A percentile compares a stretch with the other conserved stretches of the same genome.
These are phyloP conservation scores for Penicillium taxi DNA, from an alignment of 495 filamentous ascomycete genomes.

Conservation along the genomic window DNA sequence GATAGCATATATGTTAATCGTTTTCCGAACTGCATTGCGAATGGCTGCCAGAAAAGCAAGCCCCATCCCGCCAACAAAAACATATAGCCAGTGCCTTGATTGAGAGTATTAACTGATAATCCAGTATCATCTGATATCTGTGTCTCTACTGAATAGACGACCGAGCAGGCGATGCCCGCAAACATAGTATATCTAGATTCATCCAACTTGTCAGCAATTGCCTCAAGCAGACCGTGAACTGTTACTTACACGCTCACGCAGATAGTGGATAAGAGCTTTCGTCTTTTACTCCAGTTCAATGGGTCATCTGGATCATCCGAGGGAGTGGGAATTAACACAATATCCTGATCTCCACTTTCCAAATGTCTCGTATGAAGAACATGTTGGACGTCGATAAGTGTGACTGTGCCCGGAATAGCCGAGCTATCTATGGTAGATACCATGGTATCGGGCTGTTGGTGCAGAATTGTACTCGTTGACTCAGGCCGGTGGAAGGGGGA, in stretches of 20 bases:
- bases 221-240: neutral
- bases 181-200: constrained; percentile 49
- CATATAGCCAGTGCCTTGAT: constrained; percentile 57
- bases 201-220: neutral
- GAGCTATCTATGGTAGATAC: constrained; percentile 30
- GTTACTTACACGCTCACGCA: constrained; percentile 37
- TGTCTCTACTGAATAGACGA: constrained; percentile 54
- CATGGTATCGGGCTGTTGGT: constrained; percentile 15
- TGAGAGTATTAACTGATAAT: constrained; percentile 45
- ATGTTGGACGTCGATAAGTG: constrained; percentile 47
- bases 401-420: constrained; percentile 47
- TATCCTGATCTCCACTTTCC: constrained; percentile 35
- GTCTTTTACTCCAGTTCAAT: constrained; percentile 51
- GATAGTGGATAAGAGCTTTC: constrained; percentile 46
- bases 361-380: constrained; percentile 36
- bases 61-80: constrained; percentile 57
- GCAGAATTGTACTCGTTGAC: too few species aligned
- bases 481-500: constrained; percentile 39
- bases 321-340: constrained; percentile 53
- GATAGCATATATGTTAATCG: constrained; percentile 54
- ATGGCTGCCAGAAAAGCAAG: constrained; percentile 60
- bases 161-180: constrained; percentile 50
- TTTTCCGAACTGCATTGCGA: constrained; percentile 60
- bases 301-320: constrained; percentile 54
- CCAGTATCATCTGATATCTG: constrained; percentile 50